These are phyloP conservation scores for Trypanosoma caninum DNA, from an alignment of 208 protist species.

Conservation along the genomic window DNA sequence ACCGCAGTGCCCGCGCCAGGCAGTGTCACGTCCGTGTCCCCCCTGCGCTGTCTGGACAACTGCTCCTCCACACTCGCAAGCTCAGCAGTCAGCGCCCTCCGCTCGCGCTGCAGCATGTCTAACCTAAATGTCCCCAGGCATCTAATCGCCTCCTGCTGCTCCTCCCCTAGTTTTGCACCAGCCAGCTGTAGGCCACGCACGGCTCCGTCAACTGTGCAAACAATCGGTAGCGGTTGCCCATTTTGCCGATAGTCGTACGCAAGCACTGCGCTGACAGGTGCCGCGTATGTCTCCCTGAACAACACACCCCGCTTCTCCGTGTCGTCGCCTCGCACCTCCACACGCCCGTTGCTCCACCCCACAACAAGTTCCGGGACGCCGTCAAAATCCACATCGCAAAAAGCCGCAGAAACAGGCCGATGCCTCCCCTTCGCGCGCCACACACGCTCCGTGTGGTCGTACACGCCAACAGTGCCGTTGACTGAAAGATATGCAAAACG, in stretches of 20 bases:
- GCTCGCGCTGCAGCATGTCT: conserved; percentile 66
- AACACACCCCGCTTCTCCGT: conserved; percentile 57
- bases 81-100: conserved; percentile 73
- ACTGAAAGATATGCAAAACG: conserved; percentile 89
- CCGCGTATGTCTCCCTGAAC: conserved; percentile 69
- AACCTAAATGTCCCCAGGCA: conserved; percentile 55
- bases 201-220: conserved; percentile 82
- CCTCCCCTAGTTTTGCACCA: conserved; percentile 47
- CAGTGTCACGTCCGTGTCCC: conserved; percentile 59
- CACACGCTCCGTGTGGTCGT: conserved; percentile 66
- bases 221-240: conserved; percentile 68
- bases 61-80: conserved; percentile 72
- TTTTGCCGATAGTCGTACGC: conserved; percentile 90
- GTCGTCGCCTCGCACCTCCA: conserved; percentile 82
- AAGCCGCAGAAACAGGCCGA: conserved; percentile 70
- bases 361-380: conserved; percentile 91
- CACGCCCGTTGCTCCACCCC: conserved; percentile 80
- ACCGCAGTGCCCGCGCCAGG: conserved; percentile 55
- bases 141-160: conserved; percentile 45
- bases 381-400: conserved; percentile 92
- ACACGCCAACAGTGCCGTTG: conserved; percentile 93
- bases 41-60: conserved; percentile 34
- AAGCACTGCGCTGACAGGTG: conserved; percentile 76
- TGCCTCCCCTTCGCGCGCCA: conserved; percentile 89
- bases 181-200: conserved; percentile 78